Base-by-base conservation (phyloP, 345 rosid genomes). In the Eucalyptus pauciflora region DNA sequence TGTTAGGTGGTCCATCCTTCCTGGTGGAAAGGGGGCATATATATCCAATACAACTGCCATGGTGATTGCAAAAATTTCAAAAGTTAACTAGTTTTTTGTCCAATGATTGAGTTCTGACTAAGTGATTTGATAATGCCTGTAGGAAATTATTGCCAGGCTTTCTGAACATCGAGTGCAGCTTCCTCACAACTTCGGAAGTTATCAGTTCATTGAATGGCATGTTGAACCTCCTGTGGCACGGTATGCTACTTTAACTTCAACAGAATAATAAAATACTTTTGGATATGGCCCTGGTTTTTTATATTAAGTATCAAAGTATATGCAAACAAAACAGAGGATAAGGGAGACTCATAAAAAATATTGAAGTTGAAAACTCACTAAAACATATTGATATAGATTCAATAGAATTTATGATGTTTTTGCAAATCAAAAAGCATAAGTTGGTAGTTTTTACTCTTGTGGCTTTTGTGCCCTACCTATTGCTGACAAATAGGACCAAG, bases 81-180 rank as follows among this genome's bases (percentile, higher is more conserved):
- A 64, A 86, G 31, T 62, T 54, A 51, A 86, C 58, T 18, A 43
- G 86, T 17, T 86, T 22, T 33, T 60, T 69, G 58, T 89, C 29
- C 76, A 20, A 29, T 62, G 80, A 62, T 86, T 31, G 37, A 10
- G 45, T 86, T 79, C 69, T 56, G n/a, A 43, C 69, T 22, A 24
- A 45, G 25, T n/a, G 46, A 49, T 86, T 33, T 58, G 37, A 45
- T 33, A 43, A 33, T 86, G 27, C 67, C 85, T 87, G 48, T 93
- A 96, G 99, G 91, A 90, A 67, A 94, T 97, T 88, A 94, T 97
- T 86, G 89, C 96, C 56, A 93, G 87, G 89, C 94, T 97, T 92
- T 91, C 94, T 46, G 96, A 95, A 88, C 95, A 95, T 87, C 95
- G 86, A 29, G 83, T 97, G 90, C 92, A 87, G 87, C 97, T 98